Evolutionary conservation across 106 monocot genomes (phyloP).

Genomic region (Posidonia australis): DNA sequence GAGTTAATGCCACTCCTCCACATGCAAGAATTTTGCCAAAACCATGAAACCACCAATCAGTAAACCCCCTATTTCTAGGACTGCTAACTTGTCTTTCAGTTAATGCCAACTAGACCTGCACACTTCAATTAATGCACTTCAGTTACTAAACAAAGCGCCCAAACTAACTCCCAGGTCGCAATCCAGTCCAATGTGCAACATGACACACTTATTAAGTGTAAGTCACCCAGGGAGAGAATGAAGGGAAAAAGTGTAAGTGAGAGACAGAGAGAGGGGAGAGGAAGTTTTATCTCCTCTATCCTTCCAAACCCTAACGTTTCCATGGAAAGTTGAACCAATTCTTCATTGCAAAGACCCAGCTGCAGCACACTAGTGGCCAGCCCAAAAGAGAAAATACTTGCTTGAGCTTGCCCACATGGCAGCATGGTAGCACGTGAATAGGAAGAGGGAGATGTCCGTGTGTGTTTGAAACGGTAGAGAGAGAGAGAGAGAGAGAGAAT

Average conservation of each 20-base stretch:
- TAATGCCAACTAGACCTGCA: neutral
- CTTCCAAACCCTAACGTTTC: constrained; percentile 36
- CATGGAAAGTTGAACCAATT: constrained; percentile 46
- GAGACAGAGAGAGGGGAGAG: too few relatives aligned
- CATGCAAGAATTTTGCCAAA: constrained; percentile 1
- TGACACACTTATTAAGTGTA: constrained; percentile 6
- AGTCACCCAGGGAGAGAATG: too few relatives aligned
- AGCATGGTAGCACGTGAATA: constrained; percentile 4
- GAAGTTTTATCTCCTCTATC: too few relatives aligned
- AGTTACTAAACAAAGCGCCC: neutral
- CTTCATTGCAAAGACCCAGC: constrained; percentile 4
- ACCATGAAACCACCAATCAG: neutral
- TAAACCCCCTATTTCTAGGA: neutral
- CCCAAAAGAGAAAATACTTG: constrained; percentile 33
- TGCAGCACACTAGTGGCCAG: constrained; percentile 31
- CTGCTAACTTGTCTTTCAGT: neutral
- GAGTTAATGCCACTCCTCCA: neutral
- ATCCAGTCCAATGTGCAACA: neutral
- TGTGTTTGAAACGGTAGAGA: neutral
- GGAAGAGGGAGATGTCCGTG: neutral
- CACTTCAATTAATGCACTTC: constrained; percentile 11
- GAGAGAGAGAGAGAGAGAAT: neutral
- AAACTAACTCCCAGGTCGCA: neutral
- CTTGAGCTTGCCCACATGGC: neutral
- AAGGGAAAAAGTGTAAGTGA: too few relatives aligned